Evolutionary conservation across 768 basidiomycete genomes (phyloP).

Genomic region (Tricholoma sp.): DNA sequence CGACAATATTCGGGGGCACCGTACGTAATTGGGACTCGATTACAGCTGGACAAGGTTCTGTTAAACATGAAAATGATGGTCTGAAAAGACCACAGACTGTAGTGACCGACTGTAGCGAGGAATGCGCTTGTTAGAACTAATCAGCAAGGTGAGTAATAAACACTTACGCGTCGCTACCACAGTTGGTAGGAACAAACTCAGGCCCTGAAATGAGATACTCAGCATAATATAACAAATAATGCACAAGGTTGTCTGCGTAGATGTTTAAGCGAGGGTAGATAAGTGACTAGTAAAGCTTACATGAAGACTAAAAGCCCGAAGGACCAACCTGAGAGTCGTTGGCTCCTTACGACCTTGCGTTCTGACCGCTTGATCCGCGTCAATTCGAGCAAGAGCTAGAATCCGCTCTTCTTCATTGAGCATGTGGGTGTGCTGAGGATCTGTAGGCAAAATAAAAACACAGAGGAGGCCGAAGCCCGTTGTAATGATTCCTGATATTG

Average conservation of each 20-base stretch:
- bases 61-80: background rate
- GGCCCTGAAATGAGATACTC: slow-evolving; percentile 27
- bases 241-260: slow-evolving; percentile 15
- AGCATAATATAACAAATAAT: slow-evolving; percentile 19
- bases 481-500: slow-evolving; percentile 28
- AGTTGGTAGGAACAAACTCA: slow-evolving; percentile 32
- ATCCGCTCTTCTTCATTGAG: slow-evolving; percentile 28
- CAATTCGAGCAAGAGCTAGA: slow-evolving; percentile 30
- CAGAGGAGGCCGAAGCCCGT: slow-evolving; percentile 30
- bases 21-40: slow-evolving; percentile 44
- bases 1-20: slow-evolving; percentile 43
- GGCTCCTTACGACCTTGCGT: slow-evolving; percentile 24
- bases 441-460: slow-evolving; percentile 30
- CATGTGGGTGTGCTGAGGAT: slow-evolving; percentile 29
- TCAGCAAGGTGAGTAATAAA: background rate
- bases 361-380: slow-evolving; percentile 27
- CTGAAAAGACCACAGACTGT: slow-evolving; percentile 16
- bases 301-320: slow-evolving; percentile 27
- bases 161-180: slow-evolving; percentile 39
- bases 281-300: slow-evolving; percentile 11
- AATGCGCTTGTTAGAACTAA: background rate
- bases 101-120: slow-evolving; percentile 14
- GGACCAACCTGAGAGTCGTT: slow-evolving; percentile 24
- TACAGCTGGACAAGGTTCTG: slow-evolving; percentile 25
- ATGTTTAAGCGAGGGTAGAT: background rate